These are phyloP conservation scores for Bidens hawaiensis DNA, from an alignment of 140 eudicot genomes.

Conservation along the genomic window DNA sequence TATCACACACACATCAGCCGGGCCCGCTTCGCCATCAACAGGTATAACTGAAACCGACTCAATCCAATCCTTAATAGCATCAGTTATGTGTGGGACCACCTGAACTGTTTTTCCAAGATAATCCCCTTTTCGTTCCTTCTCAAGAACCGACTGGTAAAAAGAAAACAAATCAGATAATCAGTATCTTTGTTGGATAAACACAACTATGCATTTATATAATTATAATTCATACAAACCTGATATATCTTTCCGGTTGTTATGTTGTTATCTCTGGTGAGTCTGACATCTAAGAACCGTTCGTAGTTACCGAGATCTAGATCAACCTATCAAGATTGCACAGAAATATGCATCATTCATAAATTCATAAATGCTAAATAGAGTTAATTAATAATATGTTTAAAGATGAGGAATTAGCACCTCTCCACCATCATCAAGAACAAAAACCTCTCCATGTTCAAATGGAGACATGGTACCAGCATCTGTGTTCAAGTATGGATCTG, in stretches of 20 bases:
- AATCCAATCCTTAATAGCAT: slow-evolving; percentile 87
- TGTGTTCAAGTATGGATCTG: slow-evolving; percentile 92
- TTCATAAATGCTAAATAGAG: too few species aligned
- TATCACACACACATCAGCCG: slow-evolving; percentile 95
- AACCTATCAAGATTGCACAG: slow-evolving; percentile 37
- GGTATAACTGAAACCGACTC: slow-evolving; percentile 80
- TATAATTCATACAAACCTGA: slow-evolving; percentile 55
- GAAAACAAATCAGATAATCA: slow-evolving; percentile 6
- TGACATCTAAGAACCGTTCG: slow-evolving; percentile 82
- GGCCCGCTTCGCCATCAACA: slow-evolving; percentile 83
- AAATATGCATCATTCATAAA: neutral
- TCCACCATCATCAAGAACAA: too few species aligned
- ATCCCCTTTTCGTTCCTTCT: slow-evolving; percentile 85
- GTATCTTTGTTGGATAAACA: neutral
- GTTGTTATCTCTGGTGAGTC: slow-evolving; percentile 90
- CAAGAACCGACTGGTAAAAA: slow-evolving; percentile 69
- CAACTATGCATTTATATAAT: neutral
- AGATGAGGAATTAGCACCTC: slow-evolving; percentile 73
- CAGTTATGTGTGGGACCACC: slow-evolving; percentile 97
- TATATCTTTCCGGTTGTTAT: slow-evolving; percentile 91
- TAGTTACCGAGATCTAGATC: slow-evolving; percentile 90
- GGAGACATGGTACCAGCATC: slow-evolving; percentile 99
- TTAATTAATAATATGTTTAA: too few species aligned
- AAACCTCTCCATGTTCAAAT: too few species aligned
- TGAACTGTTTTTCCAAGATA: slow-evolving; percentile 96